Conservation (phyloP, 768 basidiomycete genomes). For the Lentinula raphanica region DNA sequence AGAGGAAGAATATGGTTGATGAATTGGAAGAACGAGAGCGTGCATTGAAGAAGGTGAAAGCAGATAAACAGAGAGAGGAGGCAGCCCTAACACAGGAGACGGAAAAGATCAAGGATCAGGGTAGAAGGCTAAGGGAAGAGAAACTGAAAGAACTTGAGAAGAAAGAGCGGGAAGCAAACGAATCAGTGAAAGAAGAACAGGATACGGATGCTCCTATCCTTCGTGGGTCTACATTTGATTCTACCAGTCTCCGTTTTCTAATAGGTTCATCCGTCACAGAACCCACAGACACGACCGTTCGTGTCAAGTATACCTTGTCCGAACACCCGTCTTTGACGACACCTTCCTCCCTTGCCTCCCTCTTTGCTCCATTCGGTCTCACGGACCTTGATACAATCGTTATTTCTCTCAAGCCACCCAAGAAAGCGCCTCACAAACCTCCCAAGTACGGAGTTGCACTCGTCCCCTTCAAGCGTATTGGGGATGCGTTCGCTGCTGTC, state of each 20-base stretch:
- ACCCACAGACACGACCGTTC: conserved; percentile 68
- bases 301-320: conserved; percentile 62
- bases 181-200: conserved; percentile 28
- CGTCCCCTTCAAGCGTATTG: conserved; percentile 71
- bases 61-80: conserved; percentile 59
- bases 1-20: conserved; percentile 68
- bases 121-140: conserved; percentile 62
- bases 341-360: conserved; percentile 37
- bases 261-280: conserved; percentile 28
- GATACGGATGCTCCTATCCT: conserved; percentile 52
- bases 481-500: conserved; percentile 72
- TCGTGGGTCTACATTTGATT: conserved; percentile 29
- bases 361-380: conserved; percentile 58
- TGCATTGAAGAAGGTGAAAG: conserved; percentile 65
- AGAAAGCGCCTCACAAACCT: conserved; percentile 50
- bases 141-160: conserved; percentile 47
- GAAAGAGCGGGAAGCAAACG: conserved; percentile 35
- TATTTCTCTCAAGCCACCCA: conserved; percentile 57
- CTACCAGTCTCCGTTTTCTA: neutral
- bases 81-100: conserved; percentile 51
- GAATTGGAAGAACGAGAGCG: conserved; percentile 78
- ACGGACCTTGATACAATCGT: conserved; percentile 64
- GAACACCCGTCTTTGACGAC: conserved; percentile 54
- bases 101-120: conserved; percentile 72
- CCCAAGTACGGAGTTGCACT: conserved; percentile 67